These are phyloP conservation scores for Botrytis deweyae DNA, from an alignment of 2,329 filamentous ascomycete species.

Conservation along the genomic window DNA sequence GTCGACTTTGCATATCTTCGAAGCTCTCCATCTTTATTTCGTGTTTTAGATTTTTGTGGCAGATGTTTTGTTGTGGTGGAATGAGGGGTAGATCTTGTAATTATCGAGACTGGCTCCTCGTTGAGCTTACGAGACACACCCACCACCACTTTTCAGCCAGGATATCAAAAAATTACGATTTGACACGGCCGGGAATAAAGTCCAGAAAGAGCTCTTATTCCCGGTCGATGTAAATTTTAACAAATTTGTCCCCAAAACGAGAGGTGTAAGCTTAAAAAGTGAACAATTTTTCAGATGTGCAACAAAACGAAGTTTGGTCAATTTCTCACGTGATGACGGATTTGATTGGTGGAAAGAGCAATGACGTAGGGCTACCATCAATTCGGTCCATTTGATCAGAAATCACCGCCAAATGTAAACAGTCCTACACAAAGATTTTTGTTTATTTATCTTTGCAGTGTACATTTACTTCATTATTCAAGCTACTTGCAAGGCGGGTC, in stretches of 20 bases:
- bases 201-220: conserved; percentile 2
- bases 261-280: not conserved
- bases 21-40: conserved; percentile 50
- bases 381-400: not conserved
- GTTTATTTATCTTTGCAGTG: not conserved
- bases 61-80: not conserved
- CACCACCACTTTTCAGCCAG: not conserved
- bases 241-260: not conserved
- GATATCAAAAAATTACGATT: not conserved
- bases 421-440: not conserved
- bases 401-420: not conserved
- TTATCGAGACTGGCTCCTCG: not conserved
- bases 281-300: not conserved
- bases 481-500: not conserved
- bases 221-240: not conserved
- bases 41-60: not conserved
- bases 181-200: not conserved
- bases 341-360: not conserved
- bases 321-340: not conserved
- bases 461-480: not conserved
- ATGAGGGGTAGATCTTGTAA: conserved; percentile 1
- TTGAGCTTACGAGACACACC: not conserved
- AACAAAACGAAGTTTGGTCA: not conserved
- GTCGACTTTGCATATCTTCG: conserved; percentile 75
- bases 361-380: not conserved